Evolutionary conservation across 495 filamentous ascomycete species (phyloP).

Genomic region (Cairneyella variabilis): DNA sequence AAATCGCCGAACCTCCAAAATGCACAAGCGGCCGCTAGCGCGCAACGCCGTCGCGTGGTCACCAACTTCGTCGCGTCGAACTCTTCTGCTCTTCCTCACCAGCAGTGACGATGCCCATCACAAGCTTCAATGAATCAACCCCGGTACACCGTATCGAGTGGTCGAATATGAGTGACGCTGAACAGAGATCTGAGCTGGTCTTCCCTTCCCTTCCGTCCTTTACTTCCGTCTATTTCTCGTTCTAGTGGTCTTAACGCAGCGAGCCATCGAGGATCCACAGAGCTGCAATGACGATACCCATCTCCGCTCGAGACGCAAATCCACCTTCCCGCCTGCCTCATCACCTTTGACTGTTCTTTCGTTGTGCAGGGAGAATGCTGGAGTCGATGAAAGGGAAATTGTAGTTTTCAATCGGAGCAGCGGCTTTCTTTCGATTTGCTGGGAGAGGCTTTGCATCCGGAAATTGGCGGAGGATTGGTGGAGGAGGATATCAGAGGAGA

Average conservation of each 20-base stretch:
- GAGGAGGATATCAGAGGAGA: too few species aligned
- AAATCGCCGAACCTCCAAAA: too few species aligned
- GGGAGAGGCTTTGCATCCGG: too few species aligned
- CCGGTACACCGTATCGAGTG: conserved; percentile 9
- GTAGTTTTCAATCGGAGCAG: conserved; percentile 61
- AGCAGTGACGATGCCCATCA: conserved; percentile 28
- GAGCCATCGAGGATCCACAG: neutral
- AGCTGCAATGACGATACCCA: conserved; percentile 24
- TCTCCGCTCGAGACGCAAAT: conserved; percentile 23
- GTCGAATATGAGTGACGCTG: conserved; percentile 28
- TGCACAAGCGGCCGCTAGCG: conserved; percentile 17
- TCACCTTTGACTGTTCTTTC: too few species aligned
- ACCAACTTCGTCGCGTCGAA: conserved; percentile 19
- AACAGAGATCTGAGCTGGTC: conserved; percentile 39
- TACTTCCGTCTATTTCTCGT: conserved; percentile 5
- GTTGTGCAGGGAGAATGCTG: too few species aligned
- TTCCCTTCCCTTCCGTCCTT: too few species aligned
- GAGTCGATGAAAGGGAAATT: conserved; percentile 22
- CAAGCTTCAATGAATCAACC: conserved; percentile 22
- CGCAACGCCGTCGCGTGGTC: conserved; percentile 11
- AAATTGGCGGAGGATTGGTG: neutral
- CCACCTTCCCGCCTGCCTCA: too few species aligned
- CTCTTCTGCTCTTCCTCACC: conserved; percentile 9
- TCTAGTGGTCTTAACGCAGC: conserved; percentile 11
- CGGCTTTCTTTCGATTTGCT: too few species aligned